Conservation (phyloP, 2,329 filamentous ascomycete species). For the Trichoderma sp. region DNA sequence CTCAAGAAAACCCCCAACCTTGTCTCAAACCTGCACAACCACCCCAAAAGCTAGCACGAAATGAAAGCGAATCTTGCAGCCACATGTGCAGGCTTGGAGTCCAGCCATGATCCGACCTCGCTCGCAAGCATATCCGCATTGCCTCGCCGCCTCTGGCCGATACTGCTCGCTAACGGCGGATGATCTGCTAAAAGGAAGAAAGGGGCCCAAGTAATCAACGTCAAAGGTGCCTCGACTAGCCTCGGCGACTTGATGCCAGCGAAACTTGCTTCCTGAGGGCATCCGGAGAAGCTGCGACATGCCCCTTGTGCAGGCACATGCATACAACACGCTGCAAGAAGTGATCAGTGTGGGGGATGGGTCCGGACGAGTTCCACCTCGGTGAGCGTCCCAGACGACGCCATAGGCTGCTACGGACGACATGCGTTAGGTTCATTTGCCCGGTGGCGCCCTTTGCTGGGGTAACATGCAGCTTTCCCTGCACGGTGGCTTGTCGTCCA, state of each 20-base stretch:
- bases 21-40: background rate
- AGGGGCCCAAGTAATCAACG: background rate
- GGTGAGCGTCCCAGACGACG: conserved; percentile 18
- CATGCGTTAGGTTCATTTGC: conserved; percentile 23
- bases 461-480: conserved; percentile 12
- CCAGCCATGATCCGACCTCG: conserved; percentile 4
- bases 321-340: conserved; percentile 13
- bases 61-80: background rate
- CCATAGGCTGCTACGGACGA: conserved; percentile 14
- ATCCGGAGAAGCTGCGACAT: background rate
- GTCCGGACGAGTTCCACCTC: conserved; percentile 22
- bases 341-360: conserved; percentile 24
- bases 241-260: background rate
- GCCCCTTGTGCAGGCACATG: conserved; percentile 23
- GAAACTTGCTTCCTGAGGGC: background rate
- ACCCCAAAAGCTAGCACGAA: background rate
- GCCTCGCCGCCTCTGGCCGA: background rate
- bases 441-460: background rate
- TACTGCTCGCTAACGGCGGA: conserved; percentile 3
- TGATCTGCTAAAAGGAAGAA: background rate
- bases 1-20: background rate
- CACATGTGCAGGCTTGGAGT: background rate
- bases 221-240: background rate
- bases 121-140: background rate
- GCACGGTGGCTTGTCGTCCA: background rate